Evolutionary conservation across 305 asterid genomes (phyloP).

Genomic region (Solanum chacoense): DNA sequence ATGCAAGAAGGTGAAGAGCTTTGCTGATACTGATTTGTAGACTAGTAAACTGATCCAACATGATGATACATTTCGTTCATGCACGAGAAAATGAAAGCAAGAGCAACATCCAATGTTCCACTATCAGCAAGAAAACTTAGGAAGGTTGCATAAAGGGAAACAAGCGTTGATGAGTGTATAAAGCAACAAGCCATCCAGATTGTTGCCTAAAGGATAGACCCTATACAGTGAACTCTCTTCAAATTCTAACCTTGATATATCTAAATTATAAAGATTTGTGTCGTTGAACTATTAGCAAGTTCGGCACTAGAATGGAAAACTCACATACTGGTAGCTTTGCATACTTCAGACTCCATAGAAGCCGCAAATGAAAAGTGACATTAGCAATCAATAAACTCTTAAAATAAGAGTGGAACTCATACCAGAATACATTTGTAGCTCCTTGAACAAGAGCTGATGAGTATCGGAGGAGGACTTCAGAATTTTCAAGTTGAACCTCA

Average conservation of each 20-base stretch:
- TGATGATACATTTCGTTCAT: not conserved
- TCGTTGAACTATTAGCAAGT: not conserved
- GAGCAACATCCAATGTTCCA: not conserved
- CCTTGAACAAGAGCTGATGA: conserved; percentile 93
- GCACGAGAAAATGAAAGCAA: not conserved
- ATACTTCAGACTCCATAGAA: not conserved
- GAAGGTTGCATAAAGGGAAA: not conserved
- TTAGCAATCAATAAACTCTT: not conserved
- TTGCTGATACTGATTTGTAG: not conserved
- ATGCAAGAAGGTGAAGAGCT: not conserved
- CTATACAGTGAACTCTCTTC: not conserved
- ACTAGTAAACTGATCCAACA: not conserved
- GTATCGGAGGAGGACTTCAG: conserved; percentile 71
- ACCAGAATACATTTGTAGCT: conserved; percentile 94
- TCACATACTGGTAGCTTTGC: not conserved
- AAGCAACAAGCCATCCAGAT: not conserved
- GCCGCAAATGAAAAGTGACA: not conserved
- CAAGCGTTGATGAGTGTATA: not conserved
- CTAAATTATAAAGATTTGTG: not conserved
- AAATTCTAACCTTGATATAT: not conserved
- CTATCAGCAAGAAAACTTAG: not conserved
- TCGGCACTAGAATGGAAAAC: not conserved
- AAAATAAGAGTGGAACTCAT: conserved; percentile 16
- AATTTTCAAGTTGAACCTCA: conserved; percentile 51
- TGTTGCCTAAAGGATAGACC: not conserved